Conservation (phyloP, 1,284 basidiomycete genomes). For the Phlebopus sp. region DNA sequence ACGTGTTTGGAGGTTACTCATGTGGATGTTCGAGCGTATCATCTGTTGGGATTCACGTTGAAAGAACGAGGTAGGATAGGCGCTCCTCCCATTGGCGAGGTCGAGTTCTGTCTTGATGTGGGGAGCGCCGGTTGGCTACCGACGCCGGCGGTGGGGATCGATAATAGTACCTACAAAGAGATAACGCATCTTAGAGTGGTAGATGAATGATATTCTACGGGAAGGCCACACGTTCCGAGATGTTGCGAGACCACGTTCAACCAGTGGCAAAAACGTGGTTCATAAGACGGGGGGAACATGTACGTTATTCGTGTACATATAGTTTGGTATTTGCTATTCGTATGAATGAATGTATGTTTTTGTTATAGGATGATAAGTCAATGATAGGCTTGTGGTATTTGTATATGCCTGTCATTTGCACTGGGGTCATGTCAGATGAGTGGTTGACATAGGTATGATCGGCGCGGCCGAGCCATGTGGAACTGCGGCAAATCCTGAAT, state of each 20-base stretch:
- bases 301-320: not conserved
- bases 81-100: slow-evolving; percentile 26
- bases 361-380: not conserved
- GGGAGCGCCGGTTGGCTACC: slow-evolving; percentile 9
- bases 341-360: not conserved
- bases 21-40: slow-evolving; percentile 14
- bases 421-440: slow-evolving; percentile 9
- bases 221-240: no score
- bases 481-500: no score
- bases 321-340: not conserved
- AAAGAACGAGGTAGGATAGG: slow-evolving; percentile 18
- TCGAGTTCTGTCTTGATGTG: slow-evolving; percentile 25
- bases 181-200: slow-evolving; percentile 3
- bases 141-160: slow-evolving; percentile 8
- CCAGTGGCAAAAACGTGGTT: no score
- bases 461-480: not conserved
- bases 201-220: no score
- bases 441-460: slow-evolving; percentile 25
- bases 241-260: no score
- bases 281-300: not conserved
- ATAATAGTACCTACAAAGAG: slow-evolving; percentile 6
- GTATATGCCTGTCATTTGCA: slow-evolving; percentile 9
- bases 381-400: slow-evolving; percentile 15
- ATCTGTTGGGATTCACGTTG: slow-evolving; percentile 13
- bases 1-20: slow-evolving; percentile 13